Evolutionary conservation across 1,139 yeast genomes (phyloP), one percentile per base, ranked within the genome.

Genomic region (Pichia sp.): DNA sequence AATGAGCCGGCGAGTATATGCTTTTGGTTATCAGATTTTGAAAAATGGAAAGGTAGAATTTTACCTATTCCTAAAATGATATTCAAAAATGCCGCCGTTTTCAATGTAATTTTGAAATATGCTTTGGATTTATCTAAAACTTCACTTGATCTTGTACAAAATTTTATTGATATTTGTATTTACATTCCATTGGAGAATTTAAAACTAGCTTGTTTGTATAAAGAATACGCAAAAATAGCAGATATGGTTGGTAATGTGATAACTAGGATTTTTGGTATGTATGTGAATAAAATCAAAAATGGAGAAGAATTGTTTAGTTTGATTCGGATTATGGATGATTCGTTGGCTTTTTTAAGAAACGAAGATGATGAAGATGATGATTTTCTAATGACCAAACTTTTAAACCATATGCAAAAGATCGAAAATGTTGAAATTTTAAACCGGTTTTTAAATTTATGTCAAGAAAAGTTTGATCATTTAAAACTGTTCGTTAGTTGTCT

Each of bases 21-120:
- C 20, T 45, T 39, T 31, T 45, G 48, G 48, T 19, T 37, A 20
- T 42, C 46, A 13, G 43, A 42, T 31, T 29, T 28, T 25, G 46
- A 45, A 21, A 38, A 45, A 26, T 45, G 48, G 48, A 38, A 31
- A 25, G 25, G 37, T 11, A 35, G 38, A 24, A 24, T 45, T 4
- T 23, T 32, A 18, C 37, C 46, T 7, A 11, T 45, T 10, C 41
- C 43, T 5, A 45, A 37, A 18, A 19, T 14, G 6, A 27, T 42
- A 26, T 40, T 37, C 27, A 37, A 37, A 34, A 33, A 35, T 42
- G 29, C 33, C 34, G 24, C 27, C 6, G 21, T 29, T 10, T 39
- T 39, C 24, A 29, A 35, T 23, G 28, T 25, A 7, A 15, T 44
- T 20, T n/a, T 40, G 10, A 21, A 35, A n/a, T 28, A 30, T 19